A percentile compares a stretch with the other conserved stretches of the same genome.
phyloP scores from a whole-genome alignment of 352 stramenopile species.

The Globisporangium irregulare region DNA sequence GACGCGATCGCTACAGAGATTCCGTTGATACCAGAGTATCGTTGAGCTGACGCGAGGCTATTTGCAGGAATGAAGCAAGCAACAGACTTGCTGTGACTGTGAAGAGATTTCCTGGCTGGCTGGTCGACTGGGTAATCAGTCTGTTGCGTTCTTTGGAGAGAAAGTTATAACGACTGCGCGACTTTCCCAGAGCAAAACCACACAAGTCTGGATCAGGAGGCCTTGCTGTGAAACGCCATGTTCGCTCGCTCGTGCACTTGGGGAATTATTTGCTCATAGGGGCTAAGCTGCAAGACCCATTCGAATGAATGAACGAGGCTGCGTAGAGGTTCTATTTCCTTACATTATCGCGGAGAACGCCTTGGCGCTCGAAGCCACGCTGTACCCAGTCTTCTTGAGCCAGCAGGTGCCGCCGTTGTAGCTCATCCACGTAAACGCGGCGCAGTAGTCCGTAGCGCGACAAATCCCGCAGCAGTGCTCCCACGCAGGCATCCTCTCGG shows the following conservation, averaged over 20 bases:
- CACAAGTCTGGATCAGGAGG: background rate
- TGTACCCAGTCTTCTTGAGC: conserved; percentile 11
- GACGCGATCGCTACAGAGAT: too few relatives aligned
- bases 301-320: background rate
- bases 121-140: background rate
- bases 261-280: too few relatives aligned
- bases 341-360: background rate
- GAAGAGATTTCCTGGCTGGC: background rate
- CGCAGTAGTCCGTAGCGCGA: conserved; percentile 15
- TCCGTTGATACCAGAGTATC: too few relatives aligned
- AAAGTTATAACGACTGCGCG: background rate
- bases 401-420: conserved; percentile 31
- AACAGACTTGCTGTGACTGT: background rate
- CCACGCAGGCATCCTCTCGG: background rate
- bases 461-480: conserved; percentile 13
- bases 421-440: conserved; percentile 25
- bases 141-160: background rate
- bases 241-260: background rate
- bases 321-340: background rate
- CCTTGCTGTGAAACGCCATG: background rate
- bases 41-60: background rate
- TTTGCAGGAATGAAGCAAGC: background rate
- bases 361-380: background rate
- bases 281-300: too few relatives aligned
- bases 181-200: background rate